These are phyloP conservation scores for Taphrina pruni DNA, from an alignment of 1,139 yeast genomes.

Conservation along the genomic window DNA sequence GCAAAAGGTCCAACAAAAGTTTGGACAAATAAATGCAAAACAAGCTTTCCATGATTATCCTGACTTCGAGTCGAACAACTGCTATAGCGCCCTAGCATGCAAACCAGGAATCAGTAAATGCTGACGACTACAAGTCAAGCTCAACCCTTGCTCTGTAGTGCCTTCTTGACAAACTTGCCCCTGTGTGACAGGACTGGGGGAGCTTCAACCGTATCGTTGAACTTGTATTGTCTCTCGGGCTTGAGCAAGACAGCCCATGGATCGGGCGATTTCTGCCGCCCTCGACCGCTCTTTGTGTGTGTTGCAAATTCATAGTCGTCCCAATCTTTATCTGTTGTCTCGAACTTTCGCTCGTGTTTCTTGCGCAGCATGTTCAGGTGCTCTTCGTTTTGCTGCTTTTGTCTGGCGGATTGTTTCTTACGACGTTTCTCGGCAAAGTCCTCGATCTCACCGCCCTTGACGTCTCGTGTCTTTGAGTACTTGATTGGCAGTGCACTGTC, in stretches of 20 bases:
- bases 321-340: conserved; percentile 33
- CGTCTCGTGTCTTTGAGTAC: conserved; percentile 24
- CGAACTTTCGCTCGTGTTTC: conserved; percentile 29
- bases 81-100: too few relatives aligned
- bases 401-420: conserved; percentile 37
- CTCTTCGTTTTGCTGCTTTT: conserved; percentile 37
- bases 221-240: conserved; percentile 38
- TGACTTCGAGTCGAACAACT: too few relatives aligned
- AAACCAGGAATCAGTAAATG: too few relatives aligned
- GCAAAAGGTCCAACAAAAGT: too few relatives aligned
- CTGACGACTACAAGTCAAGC: neutral
- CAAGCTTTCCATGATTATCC: too few relatives aligned
- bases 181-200: conserved; percentile 31
- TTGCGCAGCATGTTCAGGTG: conserved; percentile 38
- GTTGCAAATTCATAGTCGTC: conserved; percentile 40
- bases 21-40: too few relatives aligned
- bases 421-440: conserved; percentile 38
- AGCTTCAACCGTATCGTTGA: conserved; percentile 36
- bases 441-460: conserved; percentile 28
- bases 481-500: conserved; percentile 39
- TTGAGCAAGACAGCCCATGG: conserved; percentile 40
- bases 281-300: conserved; percentile 20
- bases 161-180: conserved; percentile 31
- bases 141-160: neutral
- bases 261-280: conserved; percentile 34